Evolutionary conservation across 305 asterid species (phyloP).

Genomic region (Fraxinus latifolia): DNA sequence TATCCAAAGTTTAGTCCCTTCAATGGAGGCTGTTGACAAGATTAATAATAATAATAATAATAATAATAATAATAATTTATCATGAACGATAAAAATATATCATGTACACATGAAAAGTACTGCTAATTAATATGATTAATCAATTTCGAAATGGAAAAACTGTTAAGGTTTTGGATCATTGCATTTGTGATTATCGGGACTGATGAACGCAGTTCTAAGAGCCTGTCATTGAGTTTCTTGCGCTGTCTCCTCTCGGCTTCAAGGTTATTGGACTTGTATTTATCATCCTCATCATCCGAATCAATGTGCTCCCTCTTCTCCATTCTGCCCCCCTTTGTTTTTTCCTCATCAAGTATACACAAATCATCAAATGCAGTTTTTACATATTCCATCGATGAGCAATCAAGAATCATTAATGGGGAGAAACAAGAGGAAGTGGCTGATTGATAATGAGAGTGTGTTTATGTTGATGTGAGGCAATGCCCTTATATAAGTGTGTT

Average conservation of each 20-base stretch:
- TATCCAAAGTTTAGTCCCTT: constrained; percentile 63
- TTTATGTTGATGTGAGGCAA: constrained; percentile 5
- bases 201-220: constrained; percentile 58
- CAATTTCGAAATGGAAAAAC: background rate
- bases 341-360: constrained; percentile 18
- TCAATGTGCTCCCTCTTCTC: constrained; percentile 32
- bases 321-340: constrained; percentile 10
- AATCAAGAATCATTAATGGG: constrained; percentile 14
- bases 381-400: constrained; percentile 17
- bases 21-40: too few relatives aligned
- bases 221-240: constrained; percentile 62
- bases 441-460: background rate
- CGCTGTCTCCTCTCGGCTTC: constrained; percentile 65
- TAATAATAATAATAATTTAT: too few relatives aligned
- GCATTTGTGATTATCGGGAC: constrained; percentile 81
- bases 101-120: too few relatives aligned
- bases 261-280: constrained; percentile 68
- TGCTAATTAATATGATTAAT: background rate
- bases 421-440: background rate
- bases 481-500: constrained; percentile 4
- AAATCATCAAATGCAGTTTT: constrained; percentile 24
- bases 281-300: background rate
- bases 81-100: too few relatives aligned
- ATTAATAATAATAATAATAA: too few relatives aligned
- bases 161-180: constrained; percentile 27